A percentile compares a stretch with the other conserved stretches of the same genome.
Evolutionary conservation across 768 basidiomycete species (phyloP).

Genomic region (Infundibulicybe gibba): DNA sequence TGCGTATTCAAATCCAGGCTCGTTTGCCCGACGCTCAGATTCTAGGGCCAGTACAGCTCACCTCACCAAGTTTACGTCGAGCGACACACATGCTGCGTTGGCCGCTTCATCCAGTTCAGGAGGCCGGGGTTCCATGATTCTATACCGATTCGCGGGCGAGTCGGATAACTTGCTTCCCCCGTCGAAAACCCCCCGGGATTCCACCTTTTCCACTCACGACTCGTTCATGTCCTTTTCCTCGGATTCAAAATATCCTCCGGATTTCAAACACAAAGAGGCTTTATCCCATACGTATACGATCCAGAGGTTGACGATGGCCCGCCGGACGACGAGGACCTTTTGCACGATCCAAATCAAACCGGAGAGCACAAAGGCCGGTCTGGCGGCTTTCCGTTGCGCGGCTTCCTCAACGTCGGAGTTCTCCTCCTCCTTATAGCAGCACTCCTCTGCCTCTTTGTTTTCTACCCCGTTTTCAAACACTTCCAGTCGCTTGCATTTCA

Average conservation of each 20-base stretch:
- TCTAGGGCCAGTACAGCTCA: background rate
- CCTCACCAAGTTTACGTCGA: background rate
- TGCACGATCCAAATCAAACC: conserved; percentile 58
- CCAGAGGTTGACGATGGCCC: conserved; percentile 55
- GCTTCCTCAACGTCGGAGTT: conserved; percentile 64
- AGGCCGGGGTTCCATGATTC: conserved; percentile 18
- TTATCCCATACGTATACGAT: conserved; percentile 72
- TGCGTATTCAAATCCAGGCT: background rate
- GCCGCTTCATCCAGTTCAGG: background rate
- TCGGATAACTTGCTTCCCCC: conserved; percentile 6
- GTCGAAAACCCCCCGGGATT: conserved; percentile 9
- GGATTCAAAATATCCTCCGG: conserved; percentile 16
- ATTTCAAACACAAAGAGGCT: conserved; percentile 25
- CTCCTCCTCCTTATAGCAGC: conserved; percentile 57
- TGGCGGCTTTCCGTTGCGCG: conserved; percentile 38
- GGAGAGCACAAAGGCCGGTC: conserved; percentile 17
- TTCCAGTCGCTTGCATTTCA: conserved; percentile 35
- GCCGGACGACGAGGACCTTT: conserved; percentile 68
- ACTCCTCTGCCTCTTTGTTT: conserved; percentile 73
- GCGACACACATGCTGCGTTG: background rate
- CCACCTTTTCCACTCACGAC: conserved; percentile 8
- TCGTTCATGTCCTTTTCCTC: too few relatives aligned
- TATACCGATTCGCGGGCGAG: conserved; percentile 18
- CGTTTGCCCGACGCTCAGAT: background rate
- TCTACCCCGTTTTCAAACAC: conserved; percentile 69